phyloP scores from a whole-genome alignment of 768 basidiomycete species.

The Tricholoma saponaceum region DNA sequence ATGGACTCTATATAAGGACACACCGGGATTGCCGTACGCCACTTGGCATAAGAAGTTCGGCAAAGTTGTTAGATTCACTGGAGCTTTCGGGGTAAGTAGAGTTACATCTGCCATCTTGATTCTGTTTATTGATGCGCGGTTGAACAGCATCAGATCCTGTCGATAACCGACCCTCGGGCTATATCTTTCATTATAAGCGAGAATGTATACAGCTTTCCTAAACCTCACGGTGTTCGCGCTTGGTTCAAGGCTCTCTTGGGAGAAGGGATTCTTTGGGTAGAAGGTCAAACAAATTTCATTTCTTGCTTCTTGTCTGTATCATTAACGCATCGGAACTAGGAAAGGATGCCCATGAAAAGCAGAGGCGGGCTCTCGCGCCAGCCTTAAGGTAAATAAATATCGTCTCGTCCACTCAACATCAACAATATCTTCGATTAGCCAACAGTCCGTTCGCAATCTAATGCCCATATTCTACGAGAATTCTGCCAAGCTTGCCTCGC shows the following conservation, averaged over 20 bases:
- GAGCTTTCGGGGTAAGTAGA: slow-evolving; percentile 50
- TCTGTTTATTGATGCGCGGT: slow-evolving; percentile 8
- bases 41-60: slow-evolving; percentile 53
- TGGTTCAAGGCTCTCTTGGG: slow-evolving; percentile 63
- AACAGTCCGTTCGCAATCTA: slow-evolving; percentile 50
- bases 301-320: not conserved
- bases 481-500: slow-evolving; percentile 44
- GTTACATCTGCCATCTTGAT: not conserved
- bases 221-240: slow-evolving; percentile 56
- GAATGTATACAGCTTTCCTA: slow-evolving; percentile 55
- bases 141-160: slow-evolving; percentile 50
- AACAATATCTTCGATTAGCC: slow-evolving; percentile 25
- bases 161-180: slow-evolving; percentile 51
- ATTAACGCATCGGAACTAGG: slow-evolving; percentile 26
- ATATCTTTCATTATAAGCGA: slow-evolving; percentile 53
- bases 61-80: slow-evolving; percentile 49
- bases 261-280: slow-evolving; percentile 62
- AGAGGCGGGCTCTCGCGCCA: slow-evolving; percentile 48
- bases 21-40: slow-evolving; percentile 49
- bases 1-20: slow-evolving; percentile 47
- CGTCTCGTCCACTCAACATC: slow-evolving; percentile 1
- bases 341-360: slow-evolving; percentile 52
- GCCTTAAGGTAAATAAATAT: slow-evolving; percentile 43
- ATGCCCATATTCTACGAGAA: slow-evolving; percentile 53
- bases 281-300: slow-evolving; percentile 34